phyloP scores from a whole-genome alignment of 495 filamentous ascomycete species.

The Lentithecium fluviatile region DNA sequence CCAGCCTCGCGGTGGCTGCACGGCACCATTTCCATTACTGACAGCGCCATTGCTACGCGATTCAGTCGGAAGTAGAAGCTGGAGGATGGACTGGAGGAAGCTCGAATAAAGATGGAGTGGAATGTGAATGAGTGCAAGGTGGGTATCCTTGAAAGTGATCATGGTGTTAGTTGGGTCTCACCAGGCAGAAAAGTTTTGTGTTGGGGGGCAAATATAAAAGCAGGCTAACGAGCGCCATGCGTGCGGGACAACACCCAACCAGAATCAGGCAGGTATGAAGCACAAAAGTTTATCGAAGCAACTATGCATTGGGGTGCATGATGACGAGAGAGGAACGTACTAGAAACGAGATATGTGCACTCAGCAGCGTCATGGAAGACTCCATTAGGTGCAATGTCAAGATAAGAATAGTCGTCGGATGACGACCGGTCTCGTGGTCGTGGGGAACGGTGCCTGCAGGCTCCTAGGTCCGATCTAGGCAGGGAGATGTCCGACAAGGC shows the following conservation, averaged over 20 bases:
- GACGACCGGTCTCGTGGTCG: constrained; percentile 22
- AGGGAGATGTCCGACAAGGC: constrained; percentile 27
- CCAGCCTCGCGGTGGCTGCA: constrained; percentile 35
- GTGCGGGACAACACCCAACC: constrained; percentile 19
- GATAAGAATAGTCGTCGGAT: constrained; percentile 30
- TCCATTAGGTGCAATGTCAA: constrained; percentile 36
- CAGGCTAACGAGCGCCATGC: constrained; percentile 32
- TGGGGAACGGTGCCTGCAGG: constrained; percentile 27
- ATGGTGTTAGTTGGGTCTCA: constrained; percentile 35
- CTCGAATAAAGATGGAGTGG: constrained; percentile 76
- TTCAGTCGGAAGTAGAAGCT: constrained; percentile 71
- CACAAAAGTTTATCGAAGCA: constrained; percentile 12
- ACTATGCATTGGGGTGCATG: constrained; percentile 19
- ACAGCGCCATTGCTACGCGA: constrained; percentile 39
- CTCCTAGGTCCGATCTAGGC: constrained; percentile 18
- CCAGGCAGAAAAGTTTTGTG: constrained; percentile 23
- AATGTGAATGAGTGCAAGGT: constrained; percentile 86
- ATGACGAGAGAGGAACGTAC: constrained; percentile 37
- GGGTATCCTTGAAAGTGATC: constrained; percentile 67
- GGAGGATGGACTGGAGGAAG: constrained; percentile 80
- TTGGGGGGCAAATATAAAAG: constrained; percentile 36
- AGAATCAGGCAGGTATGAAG: constrained; percentile 8
- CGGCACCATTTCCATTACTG: constrained; percentile 37
- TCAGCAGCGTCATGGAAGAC: constrained; percentile 41
- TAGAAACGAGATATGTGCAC: constrained; percentile 43